These are phyloP conservation scores for Trypanosomatidae sp. DNA, from an alignment of 208 protist species.

Conservation along the genomic window DNA sequence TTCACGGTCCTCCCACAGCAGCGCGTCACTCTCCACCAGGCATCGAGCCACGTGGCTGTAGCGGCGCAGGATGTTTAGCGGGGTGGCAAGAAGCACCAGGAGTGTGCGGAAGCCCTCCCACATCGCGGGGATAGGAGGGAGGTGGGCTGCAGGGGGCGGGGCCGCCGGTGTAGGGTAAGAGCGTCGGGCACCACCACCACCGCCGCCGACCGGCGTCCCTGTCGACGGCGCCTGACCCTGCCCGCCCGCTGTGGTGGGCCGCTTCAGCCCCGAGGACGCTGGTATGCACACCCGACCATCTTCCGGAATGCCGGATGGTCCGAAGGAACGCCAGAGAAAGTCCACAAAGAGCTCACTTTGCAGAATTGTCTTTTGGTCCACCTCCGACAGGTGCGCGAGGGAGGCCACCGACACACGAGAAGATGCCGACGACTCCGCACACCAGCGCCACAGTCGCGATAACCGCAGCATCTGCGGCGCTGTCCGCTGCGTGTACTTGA, in stretches of 20 bases:
- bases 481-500: conserved; percentile 63
- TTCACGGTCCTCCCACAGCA: conserved; percentile 31
- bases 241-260: conserved; percentile 1
- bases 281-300: conserved; percentile 40
- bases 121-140: conserved; percentile 44
- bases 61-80: conserved; percentile 63
- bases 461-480: conserved; percentile 57
- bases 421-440: conserved; percentile 1
- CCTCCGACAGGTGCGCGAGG: conserved; percentile 16
- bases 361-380: conserved; percentile 27
- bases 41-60: conserved; percentile 72
- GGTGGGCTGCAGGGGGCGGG: neutral
- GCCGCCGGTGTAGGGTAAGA: neutral
- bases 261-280: conserved; percentile 29
- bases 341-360: conserved; percentile 44
- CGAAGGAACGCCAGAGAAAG: conserved; percentile 60
- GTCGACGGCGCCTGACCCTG: neutral
- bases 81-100: conserved; percentile 64
- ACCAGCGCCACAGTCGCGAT: conserved; percentile 50
- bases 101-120: conserved; percentile 81
- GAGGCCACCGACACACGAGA: neutral
- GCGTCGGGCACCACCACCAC: conserved; percentile 2
- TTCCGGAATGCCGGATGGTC: conserved; percentile 34
- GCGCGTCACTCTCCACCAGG: conserved; percentile 52
- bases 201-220: neutral